A percentile compares a stretch with the other conserved stretches of the same genome.
phyloP scores from a whole-genome alignment of 1,139 yeast genomes.

The Sugiyamaella grinbergsii region DNA sequence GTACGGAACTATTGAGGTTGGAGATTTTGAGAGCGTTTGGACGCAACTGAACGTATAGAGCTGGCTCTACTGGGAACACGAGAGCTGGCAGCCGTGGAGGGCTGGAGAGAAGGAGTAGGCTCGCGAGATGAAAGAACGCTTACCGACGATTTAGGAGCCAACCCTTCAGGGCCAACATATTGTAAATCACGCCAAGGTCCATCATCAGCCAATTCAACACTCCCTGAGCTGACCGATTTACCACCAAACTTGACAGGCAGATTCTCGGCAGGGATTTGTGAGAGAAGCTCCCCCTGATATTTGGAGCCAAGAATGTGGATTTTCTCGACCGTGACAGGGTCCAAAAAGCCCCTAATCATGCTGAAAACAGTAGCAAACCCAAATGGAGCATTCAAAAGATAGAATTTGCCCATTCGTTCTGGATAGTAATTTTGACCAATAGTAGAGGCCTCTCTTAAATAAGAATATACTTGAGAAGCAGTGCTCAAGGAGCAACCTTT shows the following conservation, averaged over 20 bases:
- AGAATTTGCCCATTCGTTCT: conserved; percentile 99
- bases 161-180: conserved; percentile 55
- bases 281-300: conserved; percentile 78
- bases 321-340: conserved; percentile 97
- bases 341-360: conserved; percentile 88
- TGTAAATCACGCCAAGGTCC: conserved; percentile 97
- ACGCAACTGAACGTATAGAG: conserved; percentile 3
- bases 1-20: conserved; percentile 14
- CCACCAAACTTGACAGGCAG: conserved; percentile 93
- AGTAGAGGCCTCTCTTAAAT: conserved; percentile 87
- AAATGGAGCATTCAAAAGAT: conserved; percentile 93
- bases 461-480: conserved; percentile 81
- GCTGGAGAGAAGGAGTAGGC: conserved; percentile 5
- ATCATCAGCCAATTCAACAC: conserved; percentile 81
- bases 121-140: conserved; percentile 16
- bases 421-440: conserved; percentile 98
- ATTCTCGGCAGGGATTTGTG: conserved; percentile 92
- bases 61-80: conserved; percentile 16
- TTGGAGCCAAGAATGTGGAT: conserved; percentile 82
- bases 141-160: conserved; percentile 35
- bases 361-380: conserved; percentile 95
- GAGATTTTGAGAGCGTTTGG: conserved; percentile 12
- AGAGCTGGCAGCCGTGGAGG: conserved; percentile 4
- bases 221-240: conserved; percentile 62
- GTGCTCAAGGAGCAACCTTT: conserved; percentile 87